phyloP scores from a whole-genome alignment of 305 asterid species.

The Fraxinus greggii region DNA sequence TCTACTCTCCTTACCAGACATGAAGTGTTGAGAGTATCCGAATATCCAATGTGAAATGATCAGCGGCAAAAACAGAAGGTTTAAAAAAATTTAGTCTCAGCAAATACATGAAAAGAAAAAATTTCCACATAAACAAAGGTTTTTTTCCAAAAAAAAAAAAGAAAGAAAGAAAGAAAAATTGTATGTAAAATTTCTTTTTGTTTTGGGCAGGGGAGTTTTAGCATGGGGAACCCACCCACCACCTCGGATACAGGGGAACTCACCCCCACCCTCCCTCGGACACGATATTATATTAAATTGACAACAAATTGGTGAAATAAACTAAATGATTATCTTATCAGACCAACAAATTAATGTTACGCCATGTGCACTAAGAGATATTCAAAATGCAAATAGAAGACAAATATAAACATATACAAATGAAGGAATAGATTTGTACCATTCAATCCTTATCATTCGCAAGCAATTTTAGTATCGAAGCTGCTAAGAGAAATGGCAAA shows the following conservation, averaged over 20 bases:
- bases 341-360: neutral
- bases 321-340: neutral
- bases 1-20: neutral
- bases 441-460: constrained; percentile 44
- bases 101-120: too few relatives aligned
- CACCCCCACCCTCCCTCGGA: neutral
- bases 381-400: neutral
- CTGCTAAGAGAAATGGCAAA: constrained; percentile 91
- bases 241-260: too few relatives aligned
- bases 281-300: neutral
- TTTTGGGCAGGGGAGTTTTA: neutral
- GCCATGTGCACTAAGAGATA: neutral
- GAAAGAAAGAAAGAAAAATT: too few relatives aligned
- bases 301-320: neutral
- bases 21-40: neutral
- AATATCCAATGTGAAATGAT: neutral
- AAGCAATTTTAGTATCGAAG: constrained; percentile 90
- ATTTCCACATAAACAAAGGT: neutral
- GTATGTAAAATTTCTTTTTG: too few relatives aligned
- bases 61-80: neutral
- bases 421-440: neutral
- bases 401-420: neutral
- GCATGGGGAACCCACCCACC: neutral
- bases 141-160: too few relatives aligned
- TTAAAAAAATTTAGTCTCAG: too few relatives aligned